Percentiles rank a stretch among this genome's conserved stretches.
Conservation (phyloP, 352 stramenopile genomes). For the Elongisporangium undulatum region DNA sequence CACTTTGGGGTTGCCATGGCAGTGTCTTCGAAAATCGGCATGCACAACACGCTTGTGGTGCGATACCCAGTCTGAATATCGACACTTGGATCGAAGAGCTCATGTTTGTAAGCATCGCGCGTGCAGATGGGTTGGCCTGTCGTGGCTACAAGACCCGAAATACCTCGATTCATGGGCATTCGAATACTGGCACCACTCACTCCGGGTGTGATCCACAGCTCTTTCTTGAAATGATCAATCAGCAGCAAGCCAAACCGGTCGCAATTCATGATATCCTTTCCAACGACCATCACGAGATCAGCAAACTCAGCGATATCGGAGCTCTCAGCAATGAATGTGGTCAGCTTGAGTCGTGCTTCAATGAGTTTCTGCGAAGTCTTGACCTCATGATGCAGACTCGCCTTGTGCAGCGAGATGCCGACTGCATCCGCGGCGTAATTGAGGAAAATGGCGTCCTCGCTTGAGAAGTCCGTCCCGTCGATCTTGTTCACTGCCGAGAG, state of each 20-base stretch:
- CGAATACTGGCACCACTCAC: constrained; percentile 47
- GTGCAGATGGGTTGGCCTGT: constrained; percentile 53
- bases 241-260: constrained; percentile 66
- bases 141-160: constrained; percentile 62
- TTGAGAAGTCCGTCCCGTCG: constrained; percentile 62
- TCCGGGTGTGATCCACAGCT: constrained; percentile 68
- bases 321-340: constrained; percentile 55
- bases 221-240: constrained; percentile 73
- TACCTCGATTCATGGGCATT: constrained; percentile 61
- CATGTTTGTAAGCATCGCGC: constrained; percentile 68
- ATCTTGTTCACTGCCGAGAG: constrained; percentile 71
- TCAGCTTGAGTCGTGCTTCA: constrained; percentile 54
- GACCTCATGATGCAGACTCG: constrained; percentile 59
- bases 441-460: constrained; percentile 64
- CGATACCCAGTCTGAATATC: constrained; percentile 72
- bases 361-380: constrained; percentile 72
- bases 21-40: constrained; percentile 73
- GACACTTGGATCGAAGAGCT: constrained; percentile 60
- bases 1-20: constrained; percentile 38
- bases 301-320: constrained; percentile 62
- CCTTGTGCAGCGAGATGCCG: constrained; percentile 66
- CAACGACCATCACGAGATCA: constrained; percentile 66
- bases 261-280: constrained; percentile 72
- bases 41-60: constrained; percentile 67
- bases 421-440: constrained; percentile 69